These are phyloP conservation scores for Boletus pseudo-olivaceus DNA, from an alignment of 768 basidiomycete genomes.

Conservation along the genomic window DNA sequence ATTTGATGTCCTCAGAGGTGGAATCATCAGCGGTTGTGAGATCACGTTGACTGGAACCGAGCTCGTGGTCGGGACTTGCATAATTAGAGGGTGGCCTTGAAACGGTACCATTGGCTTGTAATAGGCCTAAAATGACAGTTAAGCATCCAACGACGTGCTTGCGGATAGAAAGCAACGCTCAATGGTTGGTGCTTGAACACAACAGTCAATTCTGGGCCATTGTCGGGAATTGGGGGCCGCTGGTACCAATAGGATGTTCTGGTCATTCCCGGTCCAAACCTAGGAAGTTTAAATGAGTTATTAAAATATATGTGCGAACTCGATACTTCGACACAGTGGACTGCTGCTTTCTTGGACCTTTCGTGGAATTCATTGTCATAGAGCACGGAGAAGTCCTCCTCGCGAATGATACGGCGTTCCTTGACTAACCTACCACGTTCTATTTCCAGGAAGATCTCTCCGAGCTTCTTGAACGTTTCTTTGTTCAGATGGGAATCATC, in stretches of 20 bases:
- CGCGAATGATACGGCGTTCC: fast-evolving
- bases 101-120: no score
- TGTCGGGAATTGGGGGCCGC: neutral
- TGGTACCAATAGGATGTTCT: fast-evolving
- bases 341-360: slow-evolving; percentile 19
- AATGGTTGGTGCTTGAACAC: slow-evolving; percentile 22
- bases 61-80: neutral
- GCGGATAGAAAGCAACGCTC: slow-evolving; percentile 6
- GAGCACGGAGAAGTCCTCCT: no score
- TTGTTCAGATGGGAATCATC: slow-evolving; percentile 17
- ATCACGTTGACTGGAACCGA: neutral
- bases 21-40: neutral
- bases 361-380: slow-evolving; percentile 17
- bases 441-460: slow-evolving; percentile 14
- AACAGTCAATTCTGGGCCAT: slow-evolving; percentile 10
- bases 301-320: neutral
- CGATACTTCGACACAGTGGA: slow-evolving; percentile 15
- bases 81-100: neutral
- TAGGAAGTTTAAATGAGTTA: neutral
- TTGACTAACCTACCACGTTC: neutral
- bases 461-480: slow-evolving; percentile 6
- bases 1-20: neutral
- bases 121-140: slow-evolving; percentile 6
- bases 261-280: slow-evolving; percentile 8
- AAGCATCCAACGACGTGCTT: neutral